phyloP scores from a whole-genome alignment of 495 filamentous ascomycete genomes.

The Bathelium albidoporum region DNA sequence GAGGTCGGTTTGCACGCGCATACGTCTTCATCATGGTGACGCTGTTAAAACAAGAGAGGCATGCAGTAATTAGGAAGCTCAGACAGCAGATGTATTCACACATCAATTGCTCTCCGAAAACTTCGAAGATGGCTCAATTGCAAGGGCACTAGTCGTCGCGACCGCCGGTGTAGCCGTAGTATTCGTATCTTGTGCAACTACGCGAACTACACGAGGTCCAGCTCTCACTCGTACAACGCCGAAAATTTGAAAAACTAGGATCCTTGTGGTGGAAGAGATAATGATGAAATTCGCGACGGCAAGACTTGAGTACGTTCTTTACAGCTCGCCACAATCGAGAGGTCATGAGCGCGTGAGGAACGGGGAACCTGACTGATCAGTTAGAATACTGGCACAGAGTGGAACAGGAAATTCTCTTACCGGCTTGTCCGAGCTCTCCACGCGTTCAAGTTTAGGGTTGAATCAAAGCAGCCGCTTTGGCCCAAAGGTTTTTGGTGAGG shows the following conservation, averaged over 20 bases:
- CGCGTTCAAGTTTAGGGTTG: neutral
- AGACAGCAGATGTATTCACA: slow-evolving; percentile 1
- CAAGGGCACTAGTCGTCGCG: neutral
- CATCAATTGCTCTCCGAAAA: neutral
- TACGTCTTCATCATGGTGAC: neutral
- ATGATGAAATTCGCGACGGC: neutral
- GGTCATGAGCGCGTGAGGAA: neutral
- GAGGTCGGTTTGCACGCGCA: neutral
- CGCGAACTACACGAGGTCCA: too few relatives aligned
- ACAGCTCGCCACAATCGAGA: neutral
- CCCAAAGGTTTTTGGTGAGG: neutral
- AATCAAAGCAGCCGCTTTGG: neutral
- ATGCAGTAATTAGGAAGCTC: neutral
- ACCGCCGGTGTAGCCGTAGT: too few relatives aligned
- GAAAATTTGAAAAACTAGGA: too few relatives aligned
- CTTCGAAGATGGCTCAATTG: neutral
- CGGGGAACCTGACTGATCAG: neutral
- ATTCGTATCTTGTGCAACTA: neutral
- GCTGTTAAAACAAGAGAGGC: neutral
- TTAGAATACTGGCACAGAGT: neutral
- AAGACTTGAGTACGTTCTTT: neutral
- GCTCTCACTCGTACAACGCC: too few relatives aligned
- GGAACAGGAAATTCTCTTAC: too few relatives aligned
- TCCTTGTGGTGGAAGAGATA: too few relatives aligned
- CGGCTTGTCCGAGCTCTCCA: neutral